Conservation (phyloP, 2,329 filamentous ascomycete species). For the Harringtonia aguacate region DNA sequence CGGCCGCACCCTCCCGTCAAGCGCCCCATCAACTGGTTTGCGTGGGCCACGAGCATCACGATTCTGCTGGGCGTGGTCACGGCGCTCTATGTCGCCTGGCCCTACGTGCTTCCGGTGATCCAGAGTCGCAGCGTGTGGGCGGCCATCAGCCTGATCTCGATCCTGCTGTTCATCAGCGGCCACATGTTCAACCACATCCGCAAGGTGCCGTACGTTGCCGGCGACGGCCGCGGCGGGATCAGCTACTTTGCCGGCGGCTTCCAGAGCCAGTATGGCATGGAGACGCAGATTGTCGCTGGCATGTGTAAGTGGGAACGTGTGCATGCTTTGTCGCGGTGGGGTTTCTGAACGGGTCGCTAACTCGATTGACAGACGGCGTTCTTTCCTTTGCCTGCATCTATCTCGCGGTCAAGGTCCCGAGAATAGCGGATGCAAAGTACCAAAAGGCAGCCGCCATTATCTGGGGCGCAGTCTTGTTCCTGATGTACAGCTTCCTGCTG, state of each 20-base stretch:
- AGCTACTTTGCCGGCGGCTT: slow-evolving; percentile 88
- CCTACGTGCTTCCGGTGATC: slow-evolving; percentile 69
- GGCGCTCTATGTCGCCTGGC: slow-evolving; percentile 58
- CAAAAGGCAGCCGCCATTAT: slow-evolving; percentile 75
- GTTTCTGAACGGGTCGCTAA: background rate
- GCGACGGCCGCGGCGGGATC: slow-evolving; percentile 75
- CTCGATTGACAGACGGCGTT: slow-evolving; percentile 38
- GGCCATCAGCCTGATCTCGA: slow-evolving; percentile 73
- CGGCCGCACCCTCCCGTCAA: slow-evolving; percentile 67
- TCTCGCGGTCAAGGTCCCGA: slow-evolving; percentile 86
- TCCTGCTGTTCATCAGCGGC: slow-evolving; percentile 87
- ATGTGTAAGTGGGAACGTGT: slow-evolving; percentile 55
- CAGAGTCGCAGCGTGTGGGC: slow-evolving; percentile 94
- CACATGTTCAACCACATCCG: slow-evolving; percentile 99
- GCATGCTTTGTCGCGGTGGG: background rate
- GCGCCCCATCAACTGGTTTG: slow-evolving; percentile 80
- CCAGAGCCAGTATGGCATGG: slow-evolving; percentile 85
- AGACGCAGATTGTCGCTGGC: slow-evolving; percentile 89
- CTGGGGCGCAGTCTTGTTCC: slow-evolving; percentile 67
- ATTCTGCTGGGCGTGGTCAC: slow-evolving; percentile 61
- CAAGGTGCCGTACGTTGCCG: slow-evolving; percentile 84
- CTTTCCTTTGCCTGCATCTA: slow-evolving; percentile 84
- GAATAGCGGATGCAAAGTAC: slow-evolving; percentile 62
- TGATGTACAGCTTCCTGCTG: slow-evolving; percentile 87
- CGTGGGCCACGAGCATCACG: slow-evolving; percentile 57